Evolutionary conservation across 768 basidiomycete species (phyloP).

Genomic region (Termitomyces sp.): DNA sequence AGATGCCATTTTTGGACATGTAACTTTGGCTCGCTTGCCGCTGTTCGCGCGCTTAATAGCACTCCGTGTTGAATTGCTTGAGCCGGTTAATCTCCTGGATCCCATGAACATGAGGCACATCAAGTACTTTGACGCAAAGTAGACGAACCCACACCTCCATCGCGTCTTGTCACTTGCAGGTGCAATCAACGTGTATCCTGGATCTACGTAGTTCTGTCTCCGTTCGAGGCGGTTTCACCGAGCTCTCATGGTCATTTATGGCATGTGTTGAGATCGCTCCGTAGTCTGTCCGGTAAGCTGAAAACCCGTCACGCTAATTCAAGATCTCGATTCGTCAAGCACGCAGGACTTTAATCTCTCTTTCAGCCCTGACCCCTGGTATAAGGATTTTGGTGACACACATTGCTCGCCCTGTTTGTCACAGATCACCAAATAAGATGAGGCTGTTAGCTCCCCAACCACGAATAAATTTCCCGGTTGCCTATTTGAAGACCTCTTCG

Average conservation of each 20-base stretch:
- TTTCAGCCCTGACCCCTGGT: not conserved
- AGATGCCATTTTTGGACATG: not conserved
- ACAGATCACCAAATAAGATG: conserved; percentile 5
- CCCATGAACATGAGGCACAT: conserved; percentile 7
- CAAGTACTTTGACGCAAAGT: not conserved
- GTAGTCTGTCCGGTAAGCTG: not conserved
- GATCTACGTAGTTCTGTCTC: conserved; percentile 4
- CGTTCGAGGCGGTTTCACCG: conserved; percentile 12
- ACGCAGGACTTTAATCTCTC: not conserved
- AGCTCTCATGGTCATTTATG: not conserved
- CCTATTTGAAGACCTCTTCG: conserved; percentile 9
- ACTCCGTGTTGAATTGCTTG: not conserved
- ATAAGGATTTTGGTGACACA: not conserved
- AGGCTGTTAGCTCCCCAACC: conserved; percentile 4
- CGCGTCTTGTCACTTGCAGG: conserved; percentile 18
- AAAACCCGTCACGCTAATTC: not conserved
- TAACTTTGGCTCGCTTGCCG: not conserved
- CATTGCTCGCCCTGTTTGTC: conserved; percentile 1
- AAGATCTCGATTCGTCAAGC: not conserved
- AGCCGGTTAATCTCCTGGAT: not conserved
- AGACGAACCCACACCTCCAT: conserved; percentile 10
- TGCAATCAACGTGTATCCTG: conserved; percentile 8
- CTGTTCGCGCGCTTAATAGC: not conserved
- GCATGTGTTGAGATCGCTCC: not conserved
- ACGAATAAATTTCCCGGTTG: conserved; percentile 1